Evolutionary conservation across 2,329 filamentous ascomycete species (phyloP), one percentile per base, ranked within the genome.

Genomic region (Aspergillus sp.): DNA sequence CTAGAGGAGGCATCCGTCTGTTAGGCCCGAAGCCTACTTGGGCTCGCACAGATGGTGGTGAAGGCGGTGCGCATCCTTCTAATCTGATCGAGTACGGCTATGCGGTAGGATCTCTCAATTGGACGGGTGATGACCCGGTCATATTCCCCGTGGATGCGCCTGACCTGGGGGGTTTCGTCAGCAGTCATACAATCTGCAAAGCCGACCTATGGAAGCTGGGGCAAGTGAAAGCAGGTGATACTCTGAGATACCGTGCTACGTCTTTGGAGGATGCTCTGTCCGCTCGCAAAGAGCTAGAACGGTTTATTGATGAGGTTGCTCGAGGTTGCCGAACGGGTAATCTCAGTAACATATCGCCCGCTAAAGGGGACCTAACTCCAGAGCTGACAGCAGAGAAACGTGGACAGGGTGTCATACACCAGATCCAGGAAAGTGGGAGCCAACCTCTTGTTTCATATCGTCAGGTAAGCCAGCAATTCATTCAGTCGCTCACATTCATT

Each of bases 121-220:
- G 83, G 81, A 87, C 84, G 0, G 85, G 85, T 4, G 85, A 88
- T 59, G 83, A 85, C 38, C 81, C 84, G 2, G 84, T 83, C n/a
- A 82, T 88, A 17, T 86, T 88, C 52, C 80, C 84, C 0, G 77
- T 83, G 5, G 86, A 88, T 67, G 81, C 80, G 54, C 86, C 86
- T 0, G 85, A 87, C 63, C 81, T 88, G 60, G 86, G 86, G 6
- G 86, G 86, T 0, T 87, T 88, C 60, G 78, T 86, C 0, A 84
- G 80, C 32, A 81, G 78, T 12, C 81, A 82, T 2, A 88, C 85
- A 0, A 78, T 87, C 12, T 78, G 86, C 30, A 81, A 81, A 60
- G 85, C 80, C 1, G 85, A 87, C 54, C 79, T 82, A 67, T 88
- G 85, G 85, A 85, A 87, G 66, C 67, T 89, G 10, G 86, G 86